Evolutionary conservation across 2,329 filamentous ascomycete species (phyloP).

Genomic region (Xylariaceae sp.): DNA sequence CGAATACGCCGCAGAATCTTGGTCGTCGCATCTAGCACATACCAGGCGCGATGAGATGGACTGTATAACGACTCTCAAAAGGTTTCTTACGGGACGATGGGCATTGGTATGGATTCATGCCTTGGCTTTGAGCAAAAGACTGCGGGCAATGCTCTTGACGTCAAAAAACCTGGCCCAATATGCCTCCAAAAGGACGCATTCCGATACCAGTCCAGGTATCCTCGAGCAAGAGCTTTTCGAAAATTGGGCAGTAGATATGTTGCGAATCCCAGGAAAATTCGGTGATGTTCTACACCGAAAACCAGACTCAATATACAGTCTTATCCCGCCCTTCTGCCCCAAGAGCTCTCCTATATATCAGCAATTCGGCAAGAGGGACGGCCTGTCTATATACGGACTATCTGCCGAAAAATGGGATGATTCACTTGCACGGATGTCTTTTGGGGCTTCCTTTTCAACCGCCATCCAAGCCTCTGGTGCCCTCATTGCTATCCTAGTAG

Average conservation of each 20-base stretch:
- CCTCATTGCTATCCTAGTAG: conserved; percentile 12
- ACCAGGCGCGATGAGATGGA: background rate
- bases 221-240: conserved; percentile 20
- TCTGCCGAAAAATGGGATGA: conserved; percentile 21
- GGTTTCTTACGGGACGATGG: conserved; percentile 18
- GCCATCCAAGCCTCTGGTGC: conserved; percentile 8
- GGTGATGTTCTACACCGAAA: conserved; percentile 18
- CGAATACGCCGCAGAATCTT: conserved; percentile 21
- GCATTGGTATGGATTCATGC: conserved; percentile 31
- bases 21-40: conserved; percentile 21
- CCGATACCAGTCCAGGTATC: no score
- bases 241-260: conserved; percentile 30
- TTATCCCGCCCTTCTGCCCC: conserved; percentile 36
- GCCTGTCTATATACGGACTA: conserved; percentile 11
- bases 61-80: conserved; percentile 12
- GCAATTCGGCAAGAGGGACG: conserved; percentile 23
- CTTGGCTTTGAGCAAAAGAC: conserved; percentile 17
- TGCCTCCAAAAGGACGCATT: conserved; percentile 11
- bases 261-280: conserved; percentile 33
- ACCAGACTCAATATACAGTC: conserved; percentile 32
- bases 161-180: conserved; percentile 21
- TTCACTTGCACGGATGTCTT: conserved; percentile 17
- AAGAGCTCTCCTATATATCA: conserved; percentile 28
- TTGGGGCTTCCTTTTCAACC: conserved; percentile 6
- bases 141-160: conserved; percentile 23